Evolutionary conservation across 805 yeast species (phyloP), one percentile per base, ranked within the genome.

Genomic region (Pichia insulana): DNA sequence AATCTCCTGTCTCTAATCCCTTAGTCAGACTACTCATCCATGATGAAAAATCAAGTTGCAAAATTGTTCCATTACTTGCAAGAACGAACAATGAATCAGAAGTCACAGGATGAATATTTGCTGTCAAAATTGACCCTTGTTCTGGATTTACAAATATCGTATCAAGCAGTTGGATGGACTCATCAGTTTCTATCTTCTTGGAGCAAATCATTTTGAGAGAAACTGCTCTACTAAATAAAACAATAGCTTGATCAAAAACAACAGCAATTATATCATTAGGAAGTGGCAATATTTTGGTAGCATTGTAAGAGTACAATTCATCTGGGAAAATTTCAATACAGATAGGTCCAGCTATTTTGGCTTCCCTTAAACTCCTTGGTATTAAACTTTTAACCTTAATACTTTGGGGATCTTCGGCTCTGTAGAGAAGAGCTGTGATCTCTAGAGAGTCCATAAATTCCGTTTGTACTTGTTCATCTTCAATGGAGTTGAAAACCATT

Each of bases 291-390:
- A 61, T 25, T 34, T 53, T 52, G 15, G 57, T 45, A 0, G 74
- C 73, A 8, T 65, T 64, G 28, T 64, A 70, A 3, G 62, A 64
- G 53, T 81, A 79, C 3, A 80, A 56, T 10, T 53, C 57, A 3
- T 67, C 70, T 1, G 84, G 83, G 48, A 67, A 80, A 3, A 84
- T 83, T 26, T 61, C 54, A 12, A 78, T 61, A 1, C 64, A 51
- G 41, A 75, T 63, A 2, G 86, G 83, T 2, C 86, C 86, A 1
- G 45, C 39, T 5, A 61, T 44, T 30, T 50, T 53, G 10, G 59
- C 60, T 31, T 44, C 45, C 11, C 30, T 43, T 28, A 55, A 42
- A 11, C 36, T 33, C 8, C 42, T 20, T 1, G 62, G 61, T 9
- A 60, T 34, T 6, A 31, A 12, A 1, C 48, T 32, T 2, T 37